Percentiles rank a stretch among this genome's conserved stretches.
phyloP scores from a whole-genome alignment of 2,329 filamentous ascomycete species.

The Nannizziopsis barbatae region DNA sequence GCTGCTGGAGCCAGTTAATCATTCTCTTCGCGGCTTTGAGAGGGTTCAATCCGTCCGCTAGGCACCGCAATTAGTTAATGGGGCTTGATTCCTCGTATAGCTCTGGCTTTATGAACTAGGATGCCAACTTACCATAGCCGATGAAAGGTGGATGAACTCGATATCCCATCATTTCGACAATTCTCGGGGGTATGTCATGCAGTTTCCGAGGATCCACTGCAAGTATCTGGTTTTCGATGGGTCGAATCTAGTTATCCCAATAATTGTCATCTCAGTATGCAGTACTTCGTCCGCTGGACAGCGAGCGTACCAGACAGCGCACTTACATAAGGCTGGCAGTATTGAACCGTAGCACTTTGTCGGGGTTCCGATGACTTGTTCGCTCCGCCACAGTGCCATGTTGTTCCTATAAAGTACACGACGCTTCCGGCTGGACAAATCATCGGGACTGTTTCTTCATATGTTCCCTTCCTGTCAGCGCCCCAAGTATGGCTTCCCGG shows the following conservation, averaged over 20 bases:
- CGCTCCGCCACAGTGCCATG: slow-evolving; percentile 32
- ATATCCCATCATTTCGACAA: slow-evolving; percentile 30
- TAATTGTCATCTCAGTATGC: too few relatives aligned
- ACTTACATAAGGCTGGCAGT: slow-evolving; percentile 31
- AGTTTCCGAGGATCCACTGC: slow-evolving; percentile 26
- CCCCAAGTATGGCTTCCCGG: slow-evolving; percentile 30
- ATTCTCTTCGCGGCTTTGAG: slow-evolving; percentile 21
- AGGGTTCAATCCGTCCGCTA: slow-evolving; percentile 23
- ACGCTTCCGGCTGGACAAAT: slow-evolving; percentile 30
- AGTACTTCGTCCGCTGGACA: neutral
- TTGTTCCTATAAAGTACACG: slow-evolving; percentile 28
- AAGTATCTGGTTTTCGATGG: slow-evolving; percentile 26
- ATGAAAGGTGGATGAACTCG: slow-evolving; percentile 24
- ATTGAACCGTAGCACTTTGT: slow-evolving; percentile 32
- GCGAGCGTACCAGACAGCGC: neutral
- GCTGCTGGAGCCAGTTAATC: slow-evolving; percentile 23
- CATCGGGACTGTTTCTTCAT: slow-evolving; percentile 25
- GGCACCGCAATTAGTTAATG: neutral
- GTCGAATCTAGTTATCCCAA: slow-evolving; percentile 20
- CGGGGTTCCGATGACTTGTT: slow-evolving; percentile 25
- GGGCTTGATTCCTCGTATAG: neutral
- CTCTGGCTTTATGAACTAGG: neutral
- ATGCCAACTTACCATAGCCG: slow-evolving; percentile 21
- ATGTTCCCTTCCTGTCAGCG: slow-evolving; percentile 17
- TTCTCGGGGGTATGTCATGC: slow-evolving; percentile 21